These are phyloP conservation scores for Kwoniella botswanensis DNA, from an alignment of 768 basidiomycete genomes.

Conservation along the genomic window DNA sequence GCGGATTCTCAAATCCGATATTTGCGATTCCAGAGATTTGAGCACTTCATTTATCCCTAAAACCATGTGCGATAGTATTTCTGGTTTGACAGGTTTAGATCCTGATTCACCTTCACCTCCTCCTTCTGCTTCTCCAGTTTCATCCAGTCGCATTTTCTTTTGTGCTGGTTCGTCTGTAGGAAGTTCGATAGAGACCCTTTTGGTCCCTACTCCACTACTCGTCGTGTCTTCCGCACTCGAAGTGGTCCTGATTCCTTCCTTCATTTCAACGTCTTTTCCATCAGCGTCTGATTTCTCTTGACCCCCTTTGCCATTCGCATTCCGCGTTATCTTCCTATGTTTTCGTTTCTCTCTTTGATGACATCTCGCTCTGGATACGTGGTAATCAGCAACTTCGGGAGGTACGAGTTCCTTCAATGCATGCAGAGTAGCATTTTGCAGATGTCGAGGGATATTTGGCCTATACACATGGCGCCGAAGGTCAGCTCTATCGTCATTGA, in stretches of 20 bases:
- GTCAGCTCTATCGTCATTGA: neutral
- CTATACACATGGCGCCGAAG: slow-evolving; percentile 14
- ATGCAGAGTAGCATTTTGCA: slow-evolving; percentile 40
- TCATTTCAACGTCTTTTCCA: neutral
- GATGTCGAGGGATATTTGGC: slow-evolving; percentile 49
- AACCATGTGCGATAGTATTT: slow-evolving; percentile 44
- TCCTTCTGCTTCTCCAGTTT: neutral
- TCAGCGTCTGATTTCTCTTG: neutral
- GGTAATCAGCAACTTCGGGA: slow-evolving; percentile 41
- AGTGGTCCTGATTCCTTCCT: neutral
- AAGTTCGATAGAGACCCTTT: slow-evolving; percentile 4
- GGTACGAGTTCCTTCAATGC: slow-evolving; percentile 41
- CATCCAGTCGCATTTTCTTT: slow-evolving; percentile 7
- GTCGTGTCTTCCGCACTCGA: slow-evolving; percentile 5
- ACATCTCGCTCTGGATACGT: slow-evolving; percentile 44
- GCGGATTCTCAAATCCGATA: slow-evolving; percentile 40
- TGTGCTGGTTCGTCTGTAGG: neutral
- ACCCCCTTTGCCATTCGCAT: slow-evolving; percentile 2
- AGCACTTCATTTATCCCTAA: slow-evolving; percentile 56
- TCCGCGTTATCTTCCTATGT: slow-evolving; percentile 11
- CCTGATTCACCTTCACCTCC: neutral
- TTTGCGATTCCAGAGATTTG: slow-evolving; percentile 51
- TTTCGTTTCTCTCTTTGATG: slow-evolving; percentile 36
- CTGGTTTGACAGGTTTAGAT: slow-evolving; percentile 30
- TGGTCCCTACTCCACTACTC: neutral